Percentiles rank a stretch among this genome's conserved stretches.
These are phyloP conservation scores for Basidiobolus heterosporus DNA, from an alignment of 371 early-diverging fungal species.

Conservation along the genomic window DNA sequence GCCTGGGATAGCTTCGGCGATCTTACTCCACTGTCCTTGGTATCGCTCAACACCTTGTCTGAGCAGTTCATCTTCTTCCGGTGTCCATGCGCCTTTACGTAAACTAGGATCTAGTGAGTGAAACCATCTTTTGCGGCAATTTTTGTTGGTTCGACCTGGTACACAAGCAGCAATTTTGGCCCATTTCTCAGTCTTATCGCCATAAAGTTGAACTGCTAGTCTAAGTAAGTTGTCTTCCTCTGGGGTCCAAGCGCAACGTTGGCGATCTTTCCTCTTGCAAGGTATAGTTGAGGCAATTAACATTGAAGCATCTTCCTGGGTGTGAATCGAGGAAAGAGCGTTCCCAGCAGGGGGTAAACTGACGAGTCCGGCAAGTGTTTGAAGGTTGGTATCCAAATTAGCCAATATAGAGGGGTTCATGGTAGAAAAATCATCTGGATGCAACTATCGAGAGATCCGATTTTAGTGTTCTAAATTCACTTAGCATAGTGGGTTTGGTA, in stretches of 20 bases:
- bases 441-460: too few species aligned
- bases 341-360: too few species aligned
- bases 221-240: constrained; percentile 55
- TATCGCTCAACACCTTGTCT: constrained; percentile 44
- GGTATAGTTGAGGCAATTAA: neutral
- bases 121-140: constrained; percentile 69
- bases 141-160: constrained; percentile 64
- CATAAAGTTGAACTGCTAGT: constrained; percentile 51
- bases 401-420: too few species aligned
- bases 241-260: constrained; percentile 33
- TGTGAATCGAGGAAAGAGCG: too few species aligned
- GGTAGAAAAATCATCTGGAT: too few species aligned
- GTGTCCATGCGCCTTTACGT: constrained; percentile 64
- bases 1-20: constrained; percentile 57
- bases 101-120: constrained; percentile 61
- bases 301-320: too few species aligned
- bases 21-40: constrained; percentile 61
- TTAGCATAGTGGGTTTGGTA: too few species aligned
- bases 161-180: constrained; percentile 62
- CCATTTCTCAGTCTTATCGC: constrained; percentile 69
- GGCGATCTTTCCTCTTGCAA: neutral
- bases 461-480: too few species aligned
- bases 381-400: too few species aligned
- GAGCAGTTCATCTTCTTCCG: constrained; percentile 52
- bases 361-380: too few species aligned